phyloP scores from a whole-genome alignment of 192 early-diverging fungal genomes.

The Backusella tuberculispora region DNA sequence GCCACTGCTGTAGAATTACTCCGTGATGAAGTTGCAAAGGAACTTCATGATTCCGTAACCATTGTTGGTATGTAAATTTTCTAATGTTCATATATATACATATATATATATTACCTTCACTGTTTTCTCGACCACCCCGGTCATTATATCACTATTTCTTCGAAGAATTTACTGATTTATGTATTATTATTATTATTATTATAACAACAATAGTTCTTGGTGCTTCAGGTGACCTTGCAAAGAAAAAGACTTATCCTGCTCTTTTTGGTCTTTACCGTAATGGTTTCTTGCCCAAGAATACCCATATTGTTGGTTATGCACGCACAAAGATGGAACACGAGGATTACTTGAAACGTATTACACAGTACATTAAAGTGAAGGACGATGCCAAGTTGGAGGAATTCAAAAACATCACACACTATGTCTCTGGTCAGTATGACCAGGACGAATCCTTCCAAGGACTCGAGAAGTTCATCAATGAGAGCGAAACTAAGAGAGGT shows the following conservation, averaged over 20 bases:
- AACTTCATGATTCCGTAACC: conserved; percentile 42
- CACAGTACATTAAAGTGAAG: conserved; percentile 70
- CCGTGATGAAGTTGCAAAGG: conserved; percentile 33
- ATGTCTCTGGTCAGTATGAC: conserved; percentile 87
- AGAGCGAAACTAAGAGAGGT: conserved; percentile 55
- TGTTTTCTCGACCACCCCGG: not conserved
- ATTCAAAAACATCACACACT: conserved; percentile 77
- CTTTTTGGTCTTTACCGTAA: conserved; percentile 93
- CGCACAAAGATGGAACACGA: conserved; percentile 76
- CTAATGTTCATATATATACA: not conserved
- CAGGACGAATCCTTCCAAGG: conserved; percentile 67
- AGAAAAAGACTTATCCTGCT: conserved; percentile 98
- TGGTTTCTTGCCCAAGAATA: conserved; percentile 74
- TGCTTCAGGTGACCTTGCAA: conserved; percentile 94
- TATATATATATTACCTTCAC: too few relatives aligned
- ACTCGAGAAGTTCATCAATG: conserved; percentile 64
- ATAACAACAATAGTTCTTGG: conserved; percentile 65
- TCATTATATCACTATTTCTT: conserved; percentile 4
- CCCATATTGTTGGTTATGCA: conserved; percentile 90
- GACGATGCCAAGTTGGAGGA: conserved; percentile 51
- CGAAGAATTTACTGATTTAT: not conserved
- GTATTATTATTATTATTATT: not conserved
- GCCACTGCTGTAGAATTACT: conserved; percentile 29
- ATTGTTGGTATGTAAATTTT: conserved; percentile 37
- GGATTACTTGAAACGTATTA: conserved; percentile 77